Percentiles rank a stretch among this genome's conserved stretches.
Evolutionary conservation across 495 filamentous ascomycete species (phyloP).

Genomic region (Cercophora samala): DNA sequence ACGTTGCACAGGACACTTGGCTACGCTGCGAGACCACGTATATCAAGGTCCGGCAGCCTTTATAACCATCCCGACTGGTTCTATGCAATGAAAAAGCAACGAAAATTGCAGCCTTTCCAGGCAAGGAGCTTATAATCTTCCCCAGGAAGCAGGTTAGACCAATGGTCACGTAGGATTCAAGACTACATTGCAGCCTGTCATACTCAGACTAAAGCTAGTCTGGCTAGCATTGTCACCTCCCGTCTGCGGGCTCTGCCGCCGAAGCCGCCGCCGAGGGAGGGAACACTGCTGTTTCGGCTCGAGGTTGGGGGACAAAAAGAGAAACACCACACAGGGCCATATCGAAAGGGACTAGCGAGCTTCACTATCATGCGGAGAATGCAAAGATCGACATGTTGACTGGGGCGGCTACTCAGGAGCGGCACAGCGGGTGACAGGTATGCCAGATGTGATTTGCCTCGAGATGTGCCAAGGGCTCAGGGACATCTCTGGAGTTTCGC

Average conservation of each 20-base stretch:
- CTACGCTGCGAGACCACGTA: neutral
- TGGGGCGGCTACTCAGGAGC: neutral
- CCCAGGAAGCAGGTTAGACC: neutral
- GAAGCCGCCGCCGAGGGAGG: neutral
- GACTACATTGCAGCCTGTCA: conserved; percentile 1
- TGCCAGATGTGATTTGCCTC: neutral
- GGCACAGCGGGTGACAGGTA: neutral
- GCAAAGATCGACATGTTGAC: neutral
- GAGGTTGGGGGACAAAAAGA: neutral
- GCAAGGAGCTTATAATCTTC: neutral
- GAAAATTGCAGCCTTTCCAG: neutral
- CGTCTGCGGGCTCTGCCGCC: neutral
- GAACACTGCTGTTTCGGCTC: neutral
- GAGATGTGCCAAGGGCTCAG: neutral
- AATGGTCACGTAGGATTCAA: neutral
- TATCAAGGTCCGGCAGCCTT: conserved; percentile 1
- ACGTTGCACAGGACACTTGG: neutral
- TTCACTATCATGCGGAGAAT: neutral
- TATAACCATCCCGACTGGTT: neutral
- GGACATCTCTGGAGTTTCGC: neutral
- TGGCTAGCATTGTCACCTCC: conserved; percentile 2
- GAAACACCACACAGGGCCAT: neutral
- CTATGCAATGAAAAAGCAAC: neutral
- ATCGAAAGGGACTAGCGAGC: neutral
- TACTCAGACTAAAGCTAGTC: conserved; percentile 1